These are phyloP conservation scores for Salix caprea DNA, from an alignment of 345 rosid genomes.

Conservation along the genomic window DNA sequence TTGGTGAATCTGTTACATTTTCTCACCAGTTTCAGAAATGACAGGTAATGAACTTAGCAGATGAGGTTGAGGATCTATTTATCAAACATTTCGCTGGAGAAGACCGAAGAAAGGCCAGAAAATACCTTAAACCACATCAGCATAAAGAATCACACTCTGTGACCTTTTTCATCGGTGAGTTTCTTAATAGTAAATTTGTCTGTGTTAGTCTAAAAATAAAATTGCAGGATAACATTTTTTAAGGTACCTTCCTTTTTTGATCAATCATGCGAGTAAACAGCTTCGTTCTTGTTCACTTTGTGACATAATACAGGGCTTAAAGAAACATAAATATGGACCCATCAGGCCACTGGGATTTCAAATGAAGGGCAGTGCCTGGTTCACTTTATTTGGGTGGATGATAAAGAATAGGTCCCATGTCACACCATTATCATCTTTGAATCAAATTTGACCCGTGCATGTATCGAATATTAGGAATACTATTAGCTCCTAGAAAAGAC, in stretches of 20 bases:
- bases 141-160: constrained; percentile 75
- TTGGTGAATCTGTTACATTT: constrained; percentile 10
- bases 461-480: constrained; percentile 13
- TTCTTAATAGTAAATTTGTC: background rate
- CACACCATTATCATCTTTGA: constrained; percentile 12
- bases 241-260: constrained; percentile 1
- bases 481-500: constrained; percentile 5
- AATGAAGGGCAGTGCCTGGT: constrained; percentile 24
- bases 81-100: constrained; percentile 75
- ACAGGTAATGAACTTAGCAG: constrained; percentile 79
- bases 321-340: constrained; percentile 41
- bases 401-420: constrained; percentile 43
- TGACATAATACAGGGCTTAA: constrained; percentile 15
- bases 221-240: background rate
- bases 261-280: constrained; percentile 23
- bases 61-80: constrained; percentile 86
- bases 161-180: constrained; percentile 92
- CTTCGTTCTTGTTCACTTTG: constrained; percentile 24
- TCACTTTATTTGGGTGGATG: constrained; percentile 46
- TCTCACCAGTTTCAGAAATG: constrained; percentile 36
- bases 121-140: constrained; percentile 80
- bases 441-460: constrained; percentile 9
- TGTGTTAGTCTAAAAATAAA: background rate
- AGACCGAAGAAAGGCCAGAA: constrained; percentile 82
- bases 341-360: constrained; percentile 32